Evolutionary conservation across 768 basidiomycete genomes (phyloP), one percentile per base, ranked within the genome.

Genomic region (Auriculariales sp.): DNA sequence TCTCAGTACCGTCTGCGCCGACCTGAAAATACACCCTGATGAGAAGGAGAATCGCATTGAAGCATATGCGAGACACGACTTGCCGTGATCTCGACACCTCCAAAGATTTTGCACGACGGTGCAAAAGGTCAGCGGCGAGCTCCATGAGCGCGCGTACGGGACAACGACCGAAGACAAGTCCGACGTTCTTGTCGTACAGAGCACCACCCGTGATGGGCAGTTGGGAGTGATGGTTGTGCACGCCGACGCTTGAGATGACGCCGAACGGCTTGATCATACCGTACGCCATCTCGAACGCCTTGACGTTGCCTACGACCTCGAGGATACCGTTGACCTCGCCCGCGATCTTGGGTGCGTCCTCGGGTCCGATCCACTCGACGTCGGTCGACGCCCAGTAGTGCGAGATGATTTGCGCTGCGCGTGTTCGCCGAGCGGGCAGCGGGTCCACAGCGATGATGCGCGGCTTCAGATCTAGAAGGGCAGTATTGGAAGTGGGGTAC

Each of bases 101-200:
- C n/a, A n/a, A n/a, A n/a, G n/a, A n/a, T n/a, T n/a, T n/a, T n/a
- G n/a, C n/a, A n/a, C 66, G 15, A 81, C 83, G 54, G 88, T 81
- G 1, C 28, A 90, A 64, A 27, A 89, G 61, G 55, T 79, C 79
- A 33, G 83, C 71, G 2, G 84, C 86, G 50, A 74, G 62, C 9
- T 81, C 80, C 56, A 88, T 79, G 74, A 87, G 77, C 1, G 84
- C 77, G 12, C 81, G 76, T 3, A 84, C 83, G 14, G 84, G 86
- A 55, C 85, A 88, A 7, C 85, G 76, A 7, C 87, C 87, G 59
- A 88, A 89, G 57, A 85, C 80, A 24, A 86, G 67, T 1, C 81
- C 83, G 5, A 86, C 72, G 61, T 88, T 89, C 64, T 85, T 84
- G 68, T 79, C 68, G 62, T 88, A 89, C 50, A 80, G 58, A 35